Conservation (phyloP, 805 yeast genomes). For the Yarrowia osloensis region DNA sequence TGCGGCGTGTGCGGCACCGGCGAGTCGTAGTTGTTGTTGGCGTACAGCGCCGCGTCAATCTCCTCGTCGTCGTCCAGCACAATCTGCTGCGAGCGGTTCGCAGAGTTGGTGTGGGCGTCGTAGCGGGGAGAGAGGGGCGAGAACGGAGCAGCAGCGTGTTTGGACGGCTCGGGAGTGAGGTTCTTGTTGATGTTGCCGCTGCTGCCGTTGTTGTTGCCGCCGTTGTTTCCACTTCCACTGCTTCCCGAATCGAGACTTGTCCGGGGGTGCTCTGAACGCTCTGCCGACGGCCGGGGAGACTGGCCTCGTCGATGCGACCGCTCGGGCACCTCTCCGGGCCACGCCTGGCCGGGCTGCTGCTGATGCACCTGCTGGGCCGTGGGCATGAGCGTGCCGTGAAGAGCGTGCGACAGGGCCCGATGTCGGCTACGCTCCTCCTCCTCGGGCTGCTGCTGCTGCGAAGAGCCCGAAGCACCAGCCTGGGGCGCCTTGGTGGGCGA, state of each 20-base stretch:
- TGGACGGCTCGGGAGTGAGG: slow-evolving; percentile 21
- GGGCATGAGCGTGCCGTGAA: neutral
- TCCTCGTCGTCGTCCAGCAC: slow-evolving; percentile 29
- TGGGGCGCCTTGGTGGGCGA: slow-evolving; percentile 8
- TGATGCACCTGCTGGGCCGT: neutral
- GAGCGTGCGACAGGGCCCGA: slow-evolving; percentile 4
- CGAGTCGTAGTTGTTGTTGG: slow-evolving; percentile 23
- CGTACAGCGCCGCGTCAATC: slow-evolving; percentile 14
- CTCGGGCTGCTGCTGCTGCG: neutral
- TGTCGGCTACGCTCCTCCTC: slow-evolving; percentile 16
- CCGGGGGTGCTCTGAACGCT: too few relatives aligned
- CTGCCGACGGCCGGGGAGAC: slow-evolving; percentile 12
- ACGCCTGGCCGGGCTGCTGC: neutral
- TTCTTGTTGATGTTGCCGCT: neutral
- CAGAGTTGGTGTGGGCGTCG: slow-evolving; percentile 24
- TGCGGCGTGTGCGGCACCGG: slow-evolving; percentile 12
- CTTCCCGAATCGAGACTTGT: too few relatives aligned
- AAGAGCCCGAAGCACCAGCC: neutral
- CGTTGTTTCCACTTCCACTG: too few relatives aligned
- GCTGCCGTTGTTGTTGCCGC: too few relatives aligned
- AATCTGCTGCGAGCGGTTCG: slow-evolving; percentile 29
- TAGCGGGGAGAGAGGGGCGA: slow-evolving; percentile 21
- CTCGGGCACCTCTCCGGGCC: slow-evolving; percentile 12
- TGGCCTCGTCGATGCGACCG: slow-evolving; percentile 27
- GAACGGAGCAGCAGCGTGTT: neutral